phyloP scores from a whole-genome alignment of 257 asterid species.

The Linaria vulgaris region DNA sequence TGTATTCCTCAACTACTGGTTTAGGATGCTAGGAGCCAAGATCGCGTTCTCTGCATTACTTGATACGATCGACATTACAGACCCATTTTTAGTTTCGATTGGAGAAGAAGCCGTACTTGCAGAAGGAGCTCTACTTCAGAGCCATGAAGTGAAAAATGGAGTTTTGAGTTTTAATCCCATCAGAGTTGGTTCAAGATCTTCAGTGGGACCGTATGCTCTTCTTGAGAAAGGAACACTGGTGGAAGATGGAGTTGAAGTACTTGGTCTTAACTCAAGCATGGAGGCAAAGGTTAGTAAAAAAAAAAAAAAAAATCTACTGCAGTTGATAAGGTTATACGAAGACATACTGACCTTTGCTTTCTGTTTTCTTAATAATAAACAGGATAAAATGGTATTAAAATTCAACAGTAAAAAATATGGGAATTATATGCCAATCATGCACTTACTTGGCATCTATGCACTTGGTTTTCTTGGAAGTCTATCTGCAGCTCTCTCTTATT shows the following conservation, averaged over 20 bases:
- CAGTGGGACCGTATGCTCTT: constrained; percentile 63
- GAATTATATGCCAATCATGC: constrained; percentile 30
- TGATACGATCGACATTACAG: constrained; percentile 61
- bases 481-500: constrained; percentile 52
- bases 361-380: constrained; percentile 21
- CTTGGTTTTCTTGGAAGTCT: constrained; percentile 55
- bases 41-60: constrained; percentile 50
- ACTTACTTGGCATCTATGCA: constrained; percentile 49
- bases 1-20: constrained; percentile 65
- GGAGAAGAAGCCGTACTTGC: constrained; percentile 60
- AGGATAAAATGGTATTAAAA: constrained; percentile 32
- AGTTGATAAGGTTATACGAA: neutral
- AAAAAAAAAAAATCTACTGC: neutral
- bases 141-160: constrained; percentile 70
- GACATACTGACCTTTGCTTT: constrained; percentile 19
- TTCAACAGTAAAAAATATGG: constrained; percentile 15
- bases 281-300: constrained; percentile 36
- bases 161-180: constrained; percentile 43
- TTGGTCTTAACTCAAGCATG: constrained; percentile 33
- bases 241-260: constrained; percentile 51
- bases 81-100: constrained; percentile 60
- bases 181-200: constrained; percentile 46
- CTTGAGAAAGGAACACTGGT: constrained; percentile 46
- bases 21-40: constrained; percentile 60
- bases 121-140: constrained; percentile 65